Percentiles rank a stretch among this genome's conserved stretches.
Conservation (phyloP, 495 filamentous ascomycete species). For the Clohesyomyces aquaticus region DNA sequence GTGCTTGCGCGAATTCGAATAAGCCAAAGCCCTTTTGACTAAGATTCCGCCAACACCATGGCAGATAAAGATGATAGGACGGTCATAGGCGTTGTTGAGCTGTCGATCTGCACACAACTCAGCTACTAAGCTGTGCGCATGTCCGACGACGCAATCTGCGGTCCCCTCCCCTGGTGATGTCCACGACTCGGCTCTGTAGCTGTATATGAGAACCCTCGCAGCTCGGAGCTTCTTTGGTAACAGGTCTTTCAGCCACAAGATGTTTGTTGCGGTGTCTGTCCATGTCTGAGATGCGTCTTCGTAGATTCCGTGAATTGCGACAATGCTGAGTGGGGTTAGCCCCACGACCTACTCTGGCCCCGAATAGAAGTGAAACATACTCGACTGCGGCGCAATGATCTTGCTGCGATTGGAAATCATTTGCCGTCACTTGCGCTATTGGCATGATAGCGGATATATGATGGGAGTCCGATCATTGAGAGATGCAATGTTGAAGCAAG, state of each 20-base stretch:
- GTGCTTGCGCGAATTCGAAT: slow-evolving; percentile 10
- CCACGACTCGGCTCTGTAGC: slow-evolving; percentile 14
- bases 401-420: not conserved
- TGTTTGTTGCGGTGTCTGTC: slow-evolving; percentile 1
- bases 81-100: slow-evolving; percentile 12
- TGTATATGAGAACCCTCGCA: slow-evolving; percentile 12
- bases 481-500: no score
- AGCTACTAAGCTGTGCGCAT: slow-evolving; percentile 14
- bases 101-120: slow-evolving; percentile 24
- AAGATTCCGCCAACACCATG: slow-evolving; percentile 30
- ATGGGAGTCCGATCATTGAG: not conserved
- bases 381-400: not conserved
- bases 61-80: slow-evolving; percentile 33
- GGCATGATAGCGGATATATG: not conserved
- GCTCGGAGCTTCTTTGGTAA: slow-evolving; percentile 10
- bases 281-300: slow-evolving; percentile 23
- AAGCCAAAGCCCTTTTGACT: slow-evolving; percentile 23
- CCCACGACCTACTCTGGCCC: not conserved
- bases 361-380: slow-evolving; percentile 1
- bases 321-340: slow-evolving; percentile 18
- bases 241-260: slow-evolving; percentile 24
- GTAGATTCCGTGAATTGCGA: slow-evolving; percentile 22
- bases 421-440: not conserved
- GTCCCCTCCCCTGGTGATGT: slow-evolving; percentile 7
- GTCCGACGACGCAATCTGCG: slow-evolving; percentile 6